phyloP scores from a whole-genome alignment of 345 rosid species.

The Mercurialis annua region DNA sequence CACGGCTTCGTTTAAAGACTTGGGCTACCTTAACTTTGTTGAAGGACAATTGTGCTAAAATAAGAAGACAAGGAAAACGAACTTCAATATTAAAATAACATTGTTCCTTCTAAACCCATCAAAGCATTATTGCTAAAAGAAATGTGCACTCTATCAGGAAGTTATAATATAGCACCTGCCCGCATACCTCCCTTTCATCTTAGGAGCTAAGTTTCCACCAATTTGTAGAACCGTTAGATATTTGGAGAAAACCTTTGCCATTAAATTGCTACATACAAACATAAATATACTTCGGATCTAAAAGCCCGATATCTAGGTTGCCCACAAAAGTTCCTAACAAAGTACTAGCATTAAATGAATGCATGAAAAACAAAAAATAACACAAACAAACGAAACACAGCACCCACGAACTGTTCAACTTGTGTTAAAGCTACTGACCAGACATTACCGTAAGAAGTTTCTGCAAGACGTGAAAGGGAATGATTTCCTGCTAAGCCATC shows the following conservation, averaged over 20 bases:
- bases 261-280: neutral
- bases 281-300: neutral
- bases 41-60: neutral
- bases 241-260: neutral
- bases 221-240: neutral
- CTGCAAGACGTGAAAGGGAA: constrained; percentile 27
- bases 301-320: neutral
- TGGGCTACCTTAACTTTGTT: neutral
- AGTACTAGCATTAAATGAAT: neutral
- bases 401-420: neutral
- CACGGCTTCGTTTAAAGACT: neutral
- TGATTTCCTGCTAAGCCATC: constrained; percentile 32
- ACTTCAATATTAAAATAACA: neutral
- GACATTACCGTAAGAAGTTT: constrained; percentile 54
- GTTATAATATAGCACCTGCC: neutral
- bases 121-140: neutral
- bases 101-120: neutral
- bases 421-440: constrained; percentile 31
- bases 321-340: neutral
- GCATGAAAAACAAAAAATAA: constrained; percentile 1
- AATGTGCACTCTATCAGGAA: neutral
- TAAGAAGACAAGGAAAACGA: neutral
- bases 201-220: neutral
- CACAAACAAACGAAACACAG: constrained; percentile 10
- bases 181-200: neutral